Evolutionary conservation across 2,329 filamentous ascomycete genomes (phyloP).

Genomic region (Hymenotorrendiella dingleyae): DNA sequence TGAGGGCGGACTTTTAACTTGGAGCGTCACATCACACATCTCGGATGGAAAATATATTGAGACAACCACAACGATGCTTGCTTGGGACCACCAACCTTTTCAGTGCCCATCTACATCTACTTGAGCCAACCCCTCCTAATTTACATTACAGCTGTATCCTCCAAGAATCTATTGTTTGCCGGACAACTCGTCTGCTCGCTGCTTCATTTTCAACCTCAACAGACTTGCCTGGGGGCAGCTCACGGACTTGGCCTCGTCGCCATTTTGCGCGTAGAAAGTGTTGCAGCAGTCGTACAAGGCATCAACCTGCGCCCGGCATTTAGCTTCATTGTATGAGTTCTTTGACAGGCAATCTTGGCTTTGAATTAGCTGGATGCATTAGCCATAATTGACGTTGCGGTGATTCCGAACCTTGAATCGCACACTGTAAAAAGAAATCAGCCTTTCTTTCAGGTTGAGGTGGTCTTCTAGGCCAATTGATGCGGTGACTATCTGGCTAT

Average conservation of each 20-base stretch:
- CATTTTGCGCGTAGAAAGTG: constrained; percentile 74
- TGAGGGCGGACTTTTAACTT: constrained; percentile 48
- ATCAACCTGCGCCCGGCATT: constrained; percentile 71
- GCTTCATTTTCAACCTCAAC: constrained; percentile 78
- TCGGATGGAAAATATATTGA: no score
- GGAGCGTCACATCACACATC: constrained; percentile 36
- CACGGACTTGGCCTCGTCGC: constrained; percentile 67
- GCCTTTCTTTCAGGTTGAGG: background rate
- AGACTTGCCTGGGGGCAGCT: constrained; percentile 83
- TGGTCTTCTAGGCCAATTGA: no score
- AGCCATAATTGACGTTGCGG: background rate
- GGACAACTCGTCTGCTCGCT: constrained; percentile 37
- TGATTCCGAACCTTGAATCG: constrained; percentile 67
- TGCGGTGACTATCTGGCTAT: background rate
- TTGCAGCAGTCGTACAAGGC: constrained; percentile 92
- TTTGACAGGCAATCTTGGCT: constrained; percentile 71
- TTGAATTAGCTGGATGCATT: background rate
- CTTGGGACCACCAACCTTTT: no score
- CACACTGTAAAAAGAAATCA: constrained; percentile 53
- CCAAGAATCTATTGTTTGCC: constrained; percentile 1
- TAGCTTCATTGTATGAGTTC: constrained; percentile 80
- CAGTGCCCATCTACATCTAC: no score
- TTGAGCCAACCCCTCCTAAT: no score
- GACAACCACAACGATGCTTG: no score
- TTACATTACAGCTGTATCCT: background rate